Conservation (phyloP, 768 basidiomycete species). For the Chlorophyllum brunneum region DNA sequence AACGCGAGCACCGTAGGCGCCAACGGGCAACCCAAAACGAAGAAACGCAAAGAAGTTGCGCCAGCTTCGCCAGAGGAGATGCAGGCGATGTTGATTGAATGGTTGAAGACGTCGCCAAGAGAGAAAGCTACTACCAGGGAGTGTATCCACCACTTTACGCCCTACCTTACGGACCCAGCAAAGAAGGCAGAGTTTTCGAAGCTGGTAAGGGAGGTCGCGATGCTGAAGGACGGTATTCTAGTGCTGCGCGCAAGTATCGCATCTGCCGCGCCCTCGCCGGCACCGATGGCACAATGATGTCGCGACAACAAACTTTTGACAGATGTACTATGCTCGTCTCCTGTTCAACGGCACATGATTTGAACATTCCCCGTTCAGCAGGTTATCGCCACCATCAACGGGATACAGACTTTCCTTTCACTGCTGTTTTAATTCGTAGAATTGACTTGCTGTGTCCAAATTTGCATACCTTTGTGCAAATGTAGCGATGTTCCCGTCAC, state of each 20-base stretch:
- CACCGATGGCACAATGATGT: slow-evolving; percentile 17
- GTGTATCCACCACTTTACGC: slow-evolving; percentile 77
- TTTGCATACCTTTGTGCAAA: too few species aligned
- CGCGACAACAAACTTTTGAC: not conserved
- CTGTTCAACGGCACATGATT: too few species aligned
- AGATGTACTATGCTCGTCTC: too few species aligned
- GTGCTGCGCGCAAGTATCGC: slow-evolving; percentile 36
- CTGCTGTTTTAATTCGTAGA: too few species aligned
- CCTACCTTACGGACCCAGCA: slow-evolving; percentile 63
- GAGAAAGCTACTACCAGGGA: slow-evolving; percentile 66
- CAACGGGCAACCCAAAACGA: slow-evolving; percentile 29
- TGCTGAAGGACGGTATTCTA: slow-evolving; percentile 63
- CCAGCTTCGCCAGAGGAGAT: slow-evolving; percentile 50
- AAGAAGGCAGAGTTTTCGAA: slow-evolving; percentile 76
- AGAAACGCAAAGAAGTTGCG: slow-evolving; percentile 39
- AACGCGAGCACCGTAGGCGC: slow-evolving; percentile 15
- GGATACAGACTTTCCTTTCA: not conserved
- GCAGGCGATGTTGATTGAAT: slow-evolving; percentile 67
- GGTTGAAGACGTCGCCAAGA: slow-evolving; percentile 60
- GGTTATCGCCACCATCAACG: too few species aligned
- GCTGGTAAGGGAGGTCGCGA: slow-evolving; percentile 76
- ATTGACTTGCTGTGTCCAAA: too few species aligned
- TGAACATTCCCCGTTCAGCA: too few species aligned
- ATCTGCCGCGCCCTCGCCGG: slow-evolving; percentile 33
- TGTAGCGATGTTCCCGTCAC: too few species aligned